Evolutionary conservation across 169 alveolate species (phyloP).

Genomic region (Cryptosporidium viatorum): DNA sequence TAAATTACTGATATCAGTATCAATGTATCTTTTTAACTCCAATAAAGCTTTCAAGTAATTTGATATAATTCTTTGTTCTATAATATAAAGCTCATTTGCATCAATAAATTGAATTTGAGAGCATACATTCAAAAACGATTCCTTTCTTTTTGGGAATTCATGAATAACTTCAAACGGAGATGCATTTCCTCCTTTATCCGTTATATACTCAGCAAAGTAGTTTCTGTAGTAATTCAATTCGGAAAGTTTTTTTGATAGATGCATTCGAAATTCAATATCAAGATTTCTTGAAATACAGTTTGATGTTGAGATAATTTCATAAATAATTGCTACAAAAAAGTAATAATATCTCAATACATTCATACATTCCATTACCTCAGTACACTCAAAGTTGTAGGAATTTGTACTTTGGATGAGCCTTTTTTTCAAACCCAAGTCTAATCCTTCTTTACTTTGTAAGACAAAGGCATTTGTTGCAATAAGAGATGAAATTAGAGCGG

Average conservation of each 20-base stretch:
- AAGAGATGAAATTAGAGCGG: neutral
- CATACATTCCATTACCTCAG: neutral
- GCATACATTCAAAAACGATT: neutral
- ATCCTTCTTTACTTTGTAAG: neutral
- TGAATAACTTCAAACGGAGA: neutral
- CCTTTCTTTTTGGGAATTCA: constrained; percentile 21
- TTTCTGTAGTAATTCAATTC: constrained; percentile 7
- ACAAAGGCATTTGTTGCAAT: neutral
- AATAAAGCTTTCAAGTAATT: neutral
- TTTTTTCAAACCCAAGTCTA: neutral
- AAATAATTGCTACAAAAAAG: constrained; percentile 4
- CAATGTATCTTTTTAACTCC: neutral
- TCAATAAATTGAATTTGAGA: neutral
- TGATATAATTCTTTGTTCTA: neutral
- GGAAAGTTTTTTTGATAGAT: neutral
- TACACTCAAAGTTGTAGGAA: neutral
- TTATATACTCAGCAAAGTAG: neutral
- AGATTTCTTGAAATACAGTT: neutral
- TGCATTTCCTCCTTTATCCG: constrained; percentile 4
- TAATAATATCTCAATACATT: neutral
- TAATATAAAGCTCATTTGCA: neutral
- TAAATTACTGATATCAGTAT: neutral
- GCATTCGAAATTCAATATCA: neutral
- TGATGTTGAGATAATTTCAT: neutral
- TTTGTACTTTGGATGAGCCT: neutral